These are phyloP conservation scores for Macrophomina pseudophaseolina DNA, from an alignment of 2,329 filamentous ascomycete species.

Conservation along the genomic window DNA sequence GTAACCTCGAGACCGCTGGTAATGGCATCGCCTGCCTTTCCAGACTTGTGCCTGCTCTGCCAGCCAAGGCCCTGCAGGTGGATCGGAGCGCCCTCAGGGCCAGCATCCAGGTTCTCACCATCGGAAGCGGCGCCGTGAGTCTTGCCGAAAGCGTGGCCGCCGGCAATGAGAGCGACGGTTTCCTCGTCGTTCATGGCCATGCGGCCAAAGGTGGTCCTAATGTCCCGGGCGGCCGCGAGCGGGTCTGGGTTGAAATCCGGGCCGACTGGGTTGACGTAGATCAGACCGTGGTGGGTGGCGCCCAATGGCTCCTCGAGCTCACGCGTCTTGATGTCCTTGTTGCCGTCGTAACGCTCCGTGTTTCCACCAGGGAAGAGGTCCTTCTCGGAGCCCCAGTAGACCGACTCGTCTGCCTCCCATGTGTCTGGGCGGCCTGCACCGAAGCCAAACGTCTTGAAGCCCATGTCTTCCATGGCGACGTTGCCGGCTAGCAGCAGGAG, in stretches of 20 bases:
- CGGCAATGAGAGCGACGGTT: conserved; percentile 78
- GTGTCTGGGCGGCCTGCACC: conserved; percentile 73
- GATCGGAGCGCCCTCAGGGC: conserved; percentile 69
- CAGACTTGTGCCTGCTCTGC: conserved; percentile 66
- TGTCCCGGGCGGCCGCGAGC: conserved; percentile 70
- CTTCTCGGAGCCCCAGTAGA: conserved; percentile 77
- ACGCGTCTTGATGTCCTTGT: conserved; percentile 58
- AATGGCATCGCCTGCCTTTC: conserved; percentile 74
- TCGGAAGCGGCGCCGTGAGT: conserved; percentile 74
- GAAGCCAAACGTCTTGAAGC: conserved; percentile 75
- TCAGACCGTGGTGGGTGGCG: conserved; percentile 75
- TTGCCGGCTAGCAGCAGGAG: conserved; percentile 74
- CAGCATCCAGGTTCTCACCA: conserved; percentile 63
- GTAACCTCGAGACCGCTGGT: conserved; percentile 79
- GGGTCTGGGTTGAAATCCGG: conserved; percentile 75
- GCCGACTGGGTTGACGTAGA: conserved; percentile 83
- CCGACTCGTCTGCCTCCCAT: conserved; percentile 76
- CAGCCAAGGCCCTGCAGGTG: conserved; percentile 75
- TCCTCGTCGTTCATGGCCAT: conserved; percentile 87
- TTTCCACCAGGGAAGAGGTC: conserved; percentile 71
- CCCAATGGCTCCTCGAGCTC: conserved; percentile 72
- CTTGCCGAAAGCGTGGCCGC: conserved; percentile 81
- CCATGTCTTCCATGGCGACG: conserved; percentile 78
- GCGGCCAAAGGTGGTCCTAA: conserved; percentile 74
- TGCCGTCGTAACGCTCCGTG: conserved; percentile 69